phyloP scores from a whole-genome alignment of 1,284 basidiomycete species.

The Phaffia rhodozyma region DNA sequence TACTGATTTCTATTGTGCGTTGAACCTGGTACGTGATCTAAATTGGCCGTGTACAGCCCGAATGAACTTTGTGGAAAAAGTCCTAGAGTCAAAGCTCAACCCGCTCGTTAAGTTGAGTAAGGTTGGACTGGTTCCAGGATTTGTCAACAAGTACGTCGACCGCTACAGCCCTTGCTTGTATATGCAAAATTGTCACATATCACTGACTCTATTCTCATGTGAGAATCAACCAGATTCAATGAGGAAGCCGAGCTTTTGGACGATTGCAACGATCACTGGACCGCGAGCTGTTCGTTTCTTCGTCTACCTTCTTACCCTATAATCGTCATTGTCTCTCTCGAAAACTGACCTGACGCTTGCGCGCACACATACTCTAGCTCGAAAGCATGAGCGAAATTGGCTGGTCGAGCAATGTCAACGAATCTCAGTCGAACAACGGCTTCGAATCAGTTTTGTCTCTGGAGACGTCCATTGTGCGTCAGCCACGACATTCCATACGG shows the following conservation, averaged over 20 bases:
- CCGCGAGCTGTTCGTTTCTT: conserved; percentile 31
- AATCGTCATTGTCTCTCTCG: not conserved
- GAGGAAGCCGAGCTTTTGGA: conserved; percentile 80
- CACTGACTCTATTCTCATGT: conserved; percentile 40
- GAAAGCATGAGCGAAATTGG: conserved; percentile 64
- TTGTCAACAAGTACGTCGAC: conserved; percentile 52
- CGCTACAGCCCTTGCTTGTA: not conserved
- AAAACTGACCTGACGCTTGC: conserved; percentile 60
- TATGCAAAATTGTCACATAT: not conserved
- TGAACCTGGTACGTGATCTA: conserved; percentile 40
- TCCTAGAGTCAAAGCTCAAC: conserved; percentile 67
- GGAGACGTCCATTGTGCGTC: conserved; percentile 87
- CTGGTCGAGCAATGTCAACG: conserved; percentile 67
- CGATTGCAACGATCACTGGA: conserved; percentile 41
- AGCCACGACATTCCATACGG: conserved; percentile 62
- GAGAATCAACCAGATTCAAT: conserved; percentile 65
- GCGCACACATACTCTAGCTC: conserved; percentile 70
- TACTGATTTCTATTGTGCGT: no score
- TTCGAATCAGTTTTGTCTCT: conserved; percentile 70
- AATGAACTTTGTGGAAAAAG: conserved; percentile 65
- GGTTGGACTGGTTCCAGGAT: conserved; percentile 45
- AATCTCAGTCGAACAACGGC: conserved; percentile 48
- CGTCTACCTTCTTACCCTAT: not conserved
- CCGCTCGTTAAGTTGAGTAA: conserved; percentile 62
- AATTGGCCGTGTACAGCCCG: conserved; percentile 57